Evolutionary conservation across 371 early-diverging fungal species (phyloP).

Genomic region (Choanephora cucurbitarum): DNA sequence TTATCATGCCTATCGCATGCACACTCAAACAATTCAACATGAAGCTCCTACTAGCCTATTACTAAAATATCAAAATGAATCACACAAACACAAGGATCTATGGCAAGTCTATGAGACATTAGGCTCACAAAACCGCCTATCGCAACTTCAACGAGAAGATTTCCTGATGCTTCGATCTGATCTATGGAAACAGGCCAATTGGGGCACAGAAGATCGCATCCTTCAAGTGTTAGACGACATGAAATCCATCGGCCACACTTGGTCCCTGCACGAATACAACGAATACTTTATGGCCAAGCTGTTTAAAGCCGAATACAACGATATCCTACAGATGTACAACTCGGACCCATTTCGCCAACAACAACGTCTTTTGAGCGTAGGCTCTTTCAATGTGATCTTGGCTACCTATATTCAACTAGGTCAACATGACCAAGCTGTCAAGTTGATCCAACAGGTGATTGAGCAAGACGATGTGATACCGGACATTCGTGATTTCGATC

Average conservation of each 20-base stretch:
- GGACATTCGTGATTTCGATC: slow-evolving; percentile 38
- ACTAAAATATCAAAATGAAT: neutral
- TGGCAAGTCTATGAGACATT: neutral
- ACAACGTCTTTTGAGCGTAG: slow-evolving; percentile 19
- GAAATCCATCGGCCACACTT: slow-evolving; percentile 30
- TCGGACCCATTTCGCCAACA: slow-evolving; percentile 12
- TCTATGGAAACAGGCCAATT: slow-evolving; percentile 32
- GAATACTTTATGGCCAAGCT: slow-evolving; percentile 47
- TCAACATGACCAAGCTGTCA: slow-evolving; percentile 30
- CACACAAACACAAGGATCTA: neutral
- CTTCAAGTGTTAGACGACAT: slow-evolving; percentile 39
- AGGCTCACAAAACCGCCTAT: neutral
- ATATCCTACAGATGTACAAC: slow-evolving; percentile 32
- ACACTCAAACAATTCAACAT: neutral
- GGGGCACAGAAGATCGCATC: slow-evolving; percentile 43
- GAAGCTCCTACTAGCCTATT: neutral
- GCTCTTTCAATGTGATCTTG: slow-evolving; percentile 44
- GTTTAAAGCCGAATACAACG: slow-evolving; percentile 38
- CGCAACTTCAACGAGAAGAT: slow-evolving; percentile 21
- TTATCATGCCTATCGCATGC: neutral
- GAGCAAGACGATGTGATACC: slow-evolving; percentile 23
- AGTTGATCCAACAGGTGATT: slow-evolving; percentile 31
- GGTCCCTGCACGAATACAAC: slow-evolving; percentile 42
- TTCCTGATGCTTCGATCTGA: slow-evolving; percentile 30
- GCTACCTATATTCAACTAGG: slow-evolving; percentile 42